Evolutionary conservation across 1,139 yeast genomes (phyloP), one percentile per base, ranked within the genome.

Genomic region (Lizanozyma gosingica): DNA sequence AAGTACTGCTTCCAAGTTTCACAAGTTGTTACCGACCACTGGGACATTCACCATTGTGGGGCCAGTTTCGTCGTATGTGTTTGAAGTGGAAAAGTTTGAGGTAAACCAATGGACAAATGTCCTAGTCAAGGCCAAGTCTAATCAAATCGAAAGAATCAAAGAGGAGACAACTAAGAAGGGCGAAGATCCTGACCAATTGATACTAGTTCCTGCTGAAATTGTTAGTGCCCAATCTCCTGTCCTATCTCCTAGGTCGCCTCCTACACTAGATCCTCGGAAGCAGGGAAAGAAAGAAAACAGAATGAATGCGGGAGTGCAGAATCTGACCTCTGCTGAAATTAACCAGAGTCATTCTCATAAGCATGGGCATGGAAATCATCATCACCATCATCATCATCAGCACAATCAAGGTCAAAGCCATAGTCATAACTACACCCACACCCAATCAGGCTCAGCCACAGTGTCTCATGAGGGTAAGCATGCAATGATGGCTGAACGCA

Each of bases 1-100:
- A 27, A 56, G 53, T 43, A 41, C 46, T 4, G 47, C 47, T 22
- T 47, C 63, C 11, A 61, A 59, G 44, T 56, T 62, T 33, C 61
- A 55, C 43, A 62, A 63, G 51, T 47, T 60, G 37, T 40, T 65
- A 3, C 67, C 73, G 0, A 58, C 65, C 2, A 60, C 71, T 0
- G 79, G 78, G 0, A 49, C 72, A 4, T 79, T 79, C 63, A 81
- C 79, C 0, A 68, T 80, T 33, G 67, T 67, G 43, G 74, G 82
- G 0, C 54, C 55, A 33, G 58, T 55, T 4, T 62, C 73, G 2
- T 66, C 82, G 0, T 67, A 74, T 46, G 65, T 71, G 2, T 75
- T 76, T 57, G 83, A 79, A 50, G 80, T 72, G n/a, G 79, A 76
- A 37, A 74, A 70, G 45, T 60, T 54, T 37, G 82, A 76, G 35